A percentile compares a stretch with the other conserved stretches of the same genome.
Conservation (phyloP, 441 rosid species). For the Corymbia citriodora region DNA sequence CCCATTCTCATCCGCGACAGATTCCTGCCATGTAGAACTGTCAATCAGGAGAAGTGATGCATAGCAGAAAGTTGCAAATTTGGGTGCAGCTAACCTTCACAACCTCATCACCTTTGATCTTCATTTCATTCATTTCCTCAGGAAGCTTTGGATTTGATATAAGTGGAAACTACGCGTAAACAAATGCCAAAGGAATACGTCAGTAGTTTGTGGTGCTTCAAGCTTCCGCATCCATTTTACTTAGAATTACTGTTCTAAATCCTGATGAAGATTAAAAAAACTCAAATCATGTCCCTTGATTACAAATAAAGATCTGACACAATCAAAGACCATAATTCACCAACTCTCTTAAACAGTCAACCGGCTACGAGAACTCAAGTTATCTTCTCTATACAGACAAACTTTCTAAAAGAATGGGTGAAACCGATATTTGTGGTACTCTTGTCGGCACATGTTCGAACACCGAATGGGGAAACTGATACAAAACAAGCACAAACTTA, state of each 20-base stretch:
- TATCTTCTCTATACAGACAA: neutral
- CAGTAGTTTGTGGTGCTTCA: neutral
- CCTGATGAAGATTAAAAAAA: neutral
- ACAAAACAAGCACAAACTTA: neutral
- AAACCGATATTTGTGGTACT: neutral
- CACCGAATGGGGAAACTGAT: neutral
- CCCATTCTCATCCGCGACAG: conserved; percentile 45
- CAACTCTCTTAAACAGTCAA: neutral
- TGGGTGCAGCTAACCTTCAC: neutral
- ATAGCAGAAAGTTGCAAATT: neutral
- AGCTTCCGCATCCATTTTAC: neutral
- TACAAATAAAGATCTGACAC: neutral
- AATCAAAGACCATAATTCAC: neutral
- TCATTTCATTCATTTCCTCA: conserved; percentile 39
- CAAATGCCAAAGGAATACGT: neutral
- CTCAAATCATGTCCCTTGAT: neutral
- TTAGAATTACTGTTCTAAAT: neutral
- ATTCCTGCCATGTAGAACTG: conserved; percentile 25
- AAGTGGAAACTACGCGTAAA: too few species aligned
- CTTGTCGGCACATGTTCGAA: neutral
- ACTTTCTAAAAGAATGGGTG: neutral
- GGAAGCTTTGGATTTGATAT: neutral
- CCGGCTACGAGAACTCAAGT: neutral
- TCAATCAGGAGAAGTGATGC: neutral
- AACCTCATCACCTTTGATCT: conserved; percentile 44